Conservation (phyloP, 495 filamentous ascomycete genomes). For the Tuber calosporum region DNA sequence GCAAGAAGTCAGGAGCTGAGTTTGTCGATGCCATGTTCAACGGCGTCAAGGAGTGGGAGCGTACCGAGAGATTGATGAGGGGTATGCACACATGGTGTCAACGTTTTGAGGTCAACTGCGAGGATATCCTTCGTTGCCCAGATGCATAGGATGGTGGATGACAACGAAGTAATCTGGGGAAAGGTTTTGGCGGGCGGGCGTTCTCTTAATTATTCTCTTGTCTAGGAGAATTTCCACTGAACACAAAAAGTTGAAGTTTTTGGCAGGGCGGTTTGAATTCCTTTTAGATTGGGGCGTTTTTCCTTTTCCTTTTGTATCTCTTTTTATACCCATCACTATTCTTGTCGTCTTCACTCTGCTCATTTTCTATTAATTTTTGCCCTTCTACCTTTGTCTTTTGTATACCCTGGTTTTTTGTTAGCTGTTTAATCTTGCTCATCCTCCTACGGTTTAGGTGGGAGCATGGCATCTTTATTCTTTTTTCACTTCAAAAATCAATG, state of each 20-base stretch:
- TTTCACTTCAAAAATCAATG: constrained; percentile 34
- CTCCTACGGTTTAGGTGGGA: constrained; percentile 10
- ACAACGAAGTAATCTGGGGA: constrained; percentile 13
- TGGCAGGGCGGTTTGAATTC: constrained; percentile 18
- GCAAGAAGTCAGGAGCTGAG: constrained; percentile 87
- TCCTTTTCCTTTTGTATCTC: constrained; percentile 7
- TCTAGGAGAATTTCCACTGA: constrained; percentile 3
- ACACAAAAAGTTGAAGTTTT: constrained; percentile 35
- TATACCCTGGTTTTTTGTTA: constrained; percentile 34
- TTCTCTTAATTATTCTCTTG: constrained; percentile 17
- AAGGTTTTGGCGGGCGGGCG: constrained; percentile 13
- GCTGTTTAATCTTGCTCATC: constrained; percentile 31
- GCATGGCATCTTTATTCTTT: constrained; percentile 14
- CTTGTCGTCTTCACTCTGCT: constrained; percentile 25
- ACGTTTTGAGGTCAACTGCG: constrained; percentile 94
- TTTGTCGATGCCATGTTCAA: constrained; percentile 97
- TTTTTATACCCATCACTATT: constrained; percentile 34
- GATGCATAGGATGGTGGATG: constrained; percentile 28
- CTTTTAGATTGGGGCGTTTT: constrained; percentile 31
- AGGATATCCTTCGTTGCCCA: constrained; percentile 69
- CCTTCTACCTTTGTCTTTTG: constrained; percentile 28
- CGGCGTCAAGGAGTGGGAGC: constrained; percentile 79
- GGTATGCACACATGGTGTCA: constrained; percentile 88
- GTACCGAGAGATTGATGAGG: constrained; percentile 92
- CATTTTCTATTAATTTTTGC: constrained; percentile 9